These are phyloP conservation scores for Rhodomyrtus psidioides DNA, from an alignment of 441 rosid species.

Conservation along the genomic window DNA sequence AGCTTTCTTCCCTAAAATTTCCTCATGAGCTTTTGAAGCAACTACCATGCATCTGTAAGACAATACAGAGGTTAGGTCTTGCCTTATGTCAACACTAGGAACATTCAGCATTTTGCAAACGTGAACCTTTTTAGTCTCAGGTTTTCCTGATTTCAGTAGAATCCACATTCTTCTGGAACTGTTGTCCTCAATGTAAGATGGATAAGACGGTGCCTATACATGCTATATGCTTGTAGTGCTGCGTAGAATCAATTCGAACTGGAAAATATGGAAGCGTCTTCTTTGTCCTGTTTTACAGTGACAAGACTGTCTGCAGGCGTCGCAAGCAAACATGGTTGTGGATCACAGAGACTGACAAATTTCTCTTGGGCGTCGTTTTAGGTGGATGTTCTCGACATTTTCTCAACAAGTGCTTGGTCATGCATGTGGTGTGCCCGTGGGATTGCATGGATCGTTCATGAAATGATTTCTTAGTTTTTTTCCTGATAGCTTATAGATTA, in stretches of 20 bases:
- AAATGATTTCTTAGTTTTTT: neutral
- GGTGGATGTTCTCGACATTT: conserved; percentile 31
- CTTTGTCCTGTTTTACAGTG: neutral
- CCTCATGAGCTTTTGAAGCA: neutral
- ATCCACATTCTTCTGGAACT: neutral
- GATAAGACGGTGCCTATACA: neutral
- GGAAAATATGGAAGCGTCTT: neutral
- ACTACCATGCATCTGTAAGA: neutral
- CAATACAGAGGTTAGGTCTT: neutral
- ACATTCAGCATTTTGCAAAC: neutral
- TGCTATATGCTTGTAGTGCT: neutral
- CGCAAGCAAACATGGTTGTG: conserved; percentile 52
- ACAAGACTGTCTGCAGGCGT: conserved; percentile 34
- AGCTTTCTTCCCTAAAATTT: neutral
- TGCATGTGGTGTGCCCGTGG: neutral
- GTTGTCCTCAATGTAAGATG: neutral
- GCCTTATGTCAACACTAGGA: neutral
- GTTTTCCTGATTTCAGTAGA: neutral
- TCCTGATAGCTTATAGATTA: neutral
- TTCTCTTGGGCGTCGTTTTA: conserved; percentile 82
- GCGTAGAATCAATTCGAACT: neutral
- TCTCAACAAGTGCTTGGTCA: neutral
- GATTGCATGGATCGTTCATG: neutral
- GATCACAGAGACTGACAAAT: conserved; percentile 94
- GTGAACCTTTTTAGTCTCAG: neutral